Base-by-base conservation (phyloP, 2,329 filamentous ascomycete species). In the Ophiostoma quercus region DNA sequence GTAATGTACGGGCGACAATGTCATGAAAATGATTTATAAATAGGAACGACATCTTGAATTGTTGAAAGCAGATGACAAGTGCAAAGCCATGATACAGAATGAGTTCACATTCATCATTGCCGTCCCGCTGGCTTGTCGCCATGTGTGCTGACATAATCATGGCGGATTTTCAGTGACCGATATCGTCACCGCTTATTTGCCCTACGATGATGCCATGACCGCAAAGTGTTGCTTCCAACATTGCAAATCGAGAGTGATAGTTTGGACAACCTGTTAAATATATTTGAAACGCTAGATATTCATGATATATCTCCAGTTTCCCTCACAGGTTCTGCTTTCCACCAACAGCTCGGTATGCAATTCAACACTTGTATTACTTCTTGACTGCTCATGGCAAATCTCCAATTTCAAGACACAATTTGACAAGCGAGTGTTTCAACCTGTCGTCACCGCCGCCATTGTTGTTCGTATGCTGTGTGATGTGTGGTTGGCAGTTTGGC, bases 361-460 rank as follows among this genome's bases (percentile, higher is more conserved):
- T 19, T 47, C 19, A 47, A 7, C 16, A n/a, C 16, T 16, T n/a
- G 43, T n/a, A 16, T 8, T n/a, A 6, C 16, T 47, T 6, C 3
- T 19, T 7, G 43, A 16, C 1, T 47, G 5, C 19, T 5, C 19
- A 47, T 47, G 41, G 5, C 41, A 14, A 43, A 19, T 19, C 16
- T 8, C 7, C 19, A 47, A 19, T 16, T 47, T 19, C 41, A 3
- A 7, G 16, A n/a, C 16, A 47, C 16, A n/a, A 47, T 16, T 16
- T 16, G 19, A 47, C 43, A 47, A 19, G 43, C 43, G 43, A 57
- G 6, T 57, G 51, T 54, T 54, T 54, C 19, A 25, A 54, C 12
- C 22, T 63, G 60, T 67, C 63, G 63, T 66, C 63, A 66, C 63
- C 63, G 63, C 39, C 11, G 43, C 12, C 25, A 32, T 7, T 63